Evolutionary conservation across 1,284 basidiomycete species (phyloP), one percentile per base, ranked within the genome.

Genomic region (Trametes hirsuta): DNA sequence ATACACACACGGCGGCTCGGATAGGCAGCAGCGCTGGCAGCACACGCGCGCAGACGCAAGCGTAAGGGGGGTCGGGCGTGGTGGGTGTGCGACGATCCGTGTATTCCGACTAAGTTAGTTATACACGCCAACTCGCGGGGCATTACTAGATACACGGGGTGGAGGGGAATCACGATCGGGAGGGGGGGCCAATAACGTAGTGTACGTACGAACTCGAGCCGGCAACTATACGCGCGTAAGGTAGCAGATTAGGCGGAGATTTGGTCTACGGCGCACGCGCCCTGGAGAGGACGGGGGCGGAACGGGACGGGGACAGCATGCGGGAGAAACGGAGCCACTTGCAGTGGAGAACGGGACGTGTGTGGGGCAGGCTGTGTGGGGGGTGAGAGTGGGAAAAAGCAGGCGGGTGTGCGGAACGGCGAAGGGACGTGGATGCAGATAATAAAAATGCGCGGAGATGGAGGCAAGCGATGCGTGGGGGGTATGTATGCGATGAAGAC

Each of bases 371-470:
- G 24, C 10, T 24, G 44, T 30, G 24, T 25, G 44, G 44, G 10
- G 12, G 44, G 44, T 12, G 9, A 21, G 44, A 24, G 30, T 25
- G 30, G 41, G 36, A 35, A 41, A 25, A 25, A 42, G 24, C 34
- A 48, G 25, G 45, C 11, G 48, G 18, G 22, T 36, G 46, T 21
- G 52, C 47, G 52, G 36, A 24, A 45, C 25, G 55, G 44, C 49
- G 59, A 55, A 47, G 47, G 30, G 30, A 30, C 30, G 30, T 30
- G 30, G 36, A 51, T 62, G 60, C 54, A 54, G 57, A 45, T 61
- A 59, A 63, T 61, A 63, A 63, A 63, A 47, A 61, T 61, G 58
- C 57, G 48, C 61, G 64, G 61, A 60, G 57, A 63, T 61, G 30
- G 48, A 18, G 61, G 61, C 61, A 51, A 50, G 58, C 53, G 61